phyloP scores from a whole-genome alignment of 305 asterid species.

The Rubia balearica region DNA sequence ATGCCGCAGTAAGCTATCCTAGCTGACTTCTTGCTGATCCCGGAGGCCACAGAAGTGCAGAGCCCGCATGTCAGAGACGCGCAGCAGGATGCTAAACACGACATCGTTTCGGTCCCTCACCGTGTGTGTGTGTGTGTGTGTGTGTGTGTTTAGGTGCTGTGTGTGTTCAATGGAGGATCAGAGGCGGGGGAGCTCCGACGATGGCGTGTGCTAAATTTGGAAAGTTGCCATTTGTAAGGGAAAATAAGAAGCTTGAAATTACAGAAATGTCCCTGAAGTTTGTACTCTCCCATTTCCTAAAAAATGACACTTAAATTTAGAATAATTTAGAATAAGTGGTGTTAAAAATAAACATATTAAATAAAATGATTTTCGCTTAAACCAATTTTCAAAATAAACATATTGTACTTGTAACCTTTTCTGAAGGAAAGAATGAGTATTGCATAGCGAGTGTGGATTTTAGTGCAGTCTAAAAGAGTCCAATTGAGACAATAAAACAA shows the following conservation, averaged over 20 bases:
- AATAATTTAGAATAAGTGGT: no score
- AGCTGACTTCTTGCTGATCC: slow-evolving; percentile 76
- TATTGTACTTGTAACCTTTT: no score
- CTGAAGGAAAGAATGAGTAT: no score
- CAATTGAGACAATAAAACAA: no score
- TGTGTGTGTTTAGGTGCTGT: not conserved
- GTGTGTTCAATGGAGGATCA: not conserved
- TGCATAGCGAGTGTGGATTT: no score
- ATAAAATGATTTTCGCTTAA: no score
- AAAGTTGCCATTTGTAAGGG: not conserved
- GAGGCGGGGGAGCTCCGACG: slow-evolving; percentile 2
- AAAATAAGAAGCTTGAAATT: not conserved
- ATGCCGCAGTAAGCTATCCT: slow-evolving; percentile 74
- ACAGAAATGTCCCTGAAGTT: not conserved
- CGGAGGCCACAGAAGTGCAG: slow-evolving; percentile 88
- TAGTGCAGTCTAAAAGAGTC: no score
- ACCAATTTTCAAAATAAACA: no score
- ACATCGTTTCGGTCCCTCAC: slow-evolving; percentile 33
- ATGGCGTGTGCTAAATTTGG: not conserved
- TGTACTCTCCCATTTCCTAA: not conserved
- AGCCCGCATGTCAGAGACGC: slow-evolving; percentile 87
- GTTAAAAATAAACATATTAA: no score
- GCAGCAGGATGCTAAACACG: slow-evolving; percentile 80
- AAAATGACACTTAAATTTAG: no score
- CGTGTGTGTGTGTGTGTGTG: not conserved